A percentile compares a stretch with the other conserved stretches of the same genome.
These are phyloP conservation scores for Centaurea solstitialis DNA, from an alignment of 129 eudicot species.

Conservation along the genomic window DNA sequence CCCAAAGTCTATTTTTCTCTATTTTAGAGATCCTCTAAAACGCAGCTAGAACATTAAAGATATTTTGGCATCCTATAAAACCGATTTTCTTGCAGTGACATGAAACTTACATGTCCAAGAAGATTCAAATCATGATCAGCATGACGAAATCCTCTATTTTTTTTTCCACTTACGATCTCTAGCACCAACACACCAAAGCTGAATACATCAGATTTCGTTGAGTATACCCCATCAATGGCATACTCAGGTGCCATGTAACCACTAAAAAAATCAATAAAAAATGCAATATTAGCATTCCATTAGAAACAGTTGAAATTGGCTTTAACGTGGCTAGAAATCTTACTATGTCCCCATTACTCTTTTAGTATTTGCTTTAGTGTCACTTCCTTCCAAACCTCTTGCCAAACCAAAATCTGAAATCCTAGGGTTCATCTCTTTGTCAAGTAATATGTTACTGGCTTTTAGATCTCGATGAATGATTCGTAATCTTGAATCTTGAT, in stretches of 20 bases:
- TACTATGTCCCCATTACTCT: conserved; percentile 65
- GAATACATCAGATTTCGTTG: conserved; percentile 54
- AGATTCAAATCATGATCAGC: conserved; percentile 47
- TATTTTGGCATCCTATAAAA: not conserved
- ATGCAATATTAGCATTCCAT: not conserved
- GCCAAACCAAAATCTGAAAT: conserved; percentile 68
- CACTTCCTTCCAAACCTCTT: conserved; percentile 51
- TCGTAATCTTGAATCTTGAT: conserved; percentile 49
- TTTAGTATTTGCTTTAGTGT: conserved; percentile 40
- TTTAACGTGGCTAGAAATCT: not conserved
- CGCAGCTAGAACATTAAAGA: not conserved
- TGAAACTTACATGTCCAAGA: conserved; percentile 54
- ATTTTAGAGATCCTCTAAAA: not conserved
- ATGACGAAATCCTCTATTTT: conserved; percentile 36
- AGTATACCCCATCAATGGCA: conserved; percentile 51
- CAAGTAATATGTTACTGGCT: conserved; percentile 50
- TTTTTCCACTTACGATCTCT: conserved; percentile 54
- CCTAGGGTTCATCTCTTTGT: conserved; percentile 54
- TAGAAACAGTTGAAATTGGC: not conserved
- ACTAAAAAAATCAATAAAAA: conserved; percentile 6
- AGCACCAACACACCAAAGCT: conserved; percentile 58
- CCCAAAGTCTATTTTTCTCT: not conserved
- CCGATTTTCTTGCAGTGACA: not conserved
- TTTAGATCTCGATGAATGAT: conserved; percentile 48
- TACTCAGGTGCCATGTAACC: conserved; percentile 66